Base-by-base conservation (phyloP, 768 basidiomycete genomes). In the Paxillus rubicundulus region DNA sequence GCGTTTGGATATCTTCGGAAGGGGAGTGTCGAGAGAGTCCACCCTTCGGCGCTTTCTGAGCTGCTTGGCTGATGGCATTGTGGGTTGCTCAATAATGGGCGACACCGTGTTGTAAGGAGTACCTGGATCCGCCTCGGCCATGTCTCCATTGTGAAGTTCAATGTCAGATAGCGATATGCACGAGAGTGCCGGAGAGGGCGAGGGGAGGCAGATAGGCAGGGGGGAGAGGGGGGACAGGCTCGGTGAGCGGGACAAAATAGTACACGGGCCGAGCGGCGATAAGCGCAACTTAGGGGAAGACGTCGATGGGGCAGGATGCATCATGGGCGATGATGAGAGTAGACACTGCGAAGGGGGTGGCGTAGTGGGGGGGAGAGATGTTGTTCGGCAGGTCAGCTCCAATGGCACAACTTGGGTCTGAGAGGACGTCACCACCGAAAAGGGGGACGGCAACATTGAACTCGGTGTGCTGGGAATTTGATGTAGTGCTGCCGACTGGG, bases 31-130 rank as follows among this genome's bases (percentile, higher is more conserved):
- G 3, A 45, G 40, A 27, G 21, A 18, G 9, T 36, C 49, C 24
- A 37, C 27, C 3, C 34, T 47, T 14, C 37, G 36, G 14, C 62
- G 64, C 44, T 67, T 66, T 17, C 44, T 45, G 27, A 43, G 37
- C 20, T 40, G 30, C 16, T 27, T 52, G 33, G 2, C 33, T 9
- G 28, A 40, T 14, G 40, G 24, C 42, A 24, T 24, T 16, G 18
- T 17, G 7, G 16, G 9, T 4, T 32, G 17, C 34, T 28, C 27
- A 9, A 47, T 17, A 39, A 28, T 12, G 6, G 39, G 18, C n/a
- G 24, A 44, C 9, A 28, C 12, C 3, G 13, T 44, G 10, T 18
- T 24, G 24, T 24, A n/a, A 14, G 24, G 27, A 24, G 42, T 27
- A 27, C 14, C 18, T 17, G 24, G 1, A 16, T 9, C 32, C 14